Evolutionary conservation across 2,329 filamentous ascomycete species (phyloP).

Genomic region (Fusarium secorum): DNA sequence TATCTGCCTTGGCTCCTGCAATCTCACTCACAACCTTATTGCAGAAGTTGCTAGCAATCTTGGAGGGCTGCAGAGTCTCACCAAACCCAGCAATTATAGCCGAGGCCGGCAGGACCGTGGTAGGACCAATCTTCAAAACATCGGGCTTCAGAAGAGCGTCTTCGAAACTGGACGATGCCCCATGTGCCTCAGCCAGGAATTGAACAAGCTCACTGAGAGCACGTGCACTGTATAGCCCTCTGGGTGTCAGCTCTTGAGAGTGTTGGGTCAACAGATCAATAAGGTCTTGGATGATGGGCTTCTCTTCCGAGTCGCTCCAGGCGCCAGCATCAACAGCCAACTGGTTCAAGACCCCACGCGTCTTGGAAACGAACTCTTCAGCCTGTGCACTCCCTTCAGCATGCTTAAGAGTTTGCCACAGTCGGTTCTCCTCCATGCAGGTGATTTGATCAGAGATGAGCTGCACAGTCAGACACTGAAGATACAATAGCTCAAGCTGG

Average conservation of each 20-base stretch:
- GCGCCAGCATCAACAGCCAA: constrained; percentile 45
- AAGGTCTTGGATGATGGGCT: constrained; percentile 53
- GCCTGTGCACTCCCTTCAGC: constrained; percentile 50
- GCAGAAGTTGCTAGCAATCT: constrained; percentile 60
- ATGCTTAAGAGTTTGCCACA: constrained; percentile 56
- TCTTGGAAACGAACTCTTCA: constrained; percentile 54
- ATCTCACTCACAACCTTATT: constrained; percentile 69
- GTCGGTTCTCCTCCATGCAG: constrained; percentile 51
- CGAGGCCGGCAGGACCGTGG: constrained; percentile 57
- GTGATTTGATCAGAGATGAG: constrained; percentile 64
- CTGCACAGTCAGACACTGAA: constrained; percentile 59
- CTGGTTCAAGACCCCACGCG: constrained; percentile 49
- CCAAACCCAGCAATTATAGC: constrained; percentile 63
- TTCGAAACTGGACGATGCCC: constrained; percentile 55
- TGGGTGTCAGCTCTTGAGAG: constrained; percentile 52
- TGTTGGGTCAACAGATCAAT: constrained; percentile 55
- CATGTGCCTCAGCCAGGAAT: constrained; percentile 56
- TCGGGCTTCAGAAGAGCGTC: constrained; percentile 56
- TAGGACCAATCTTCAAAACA: constrained; percentile 55
- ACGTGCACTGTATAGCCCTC: constrained; percentile 62
- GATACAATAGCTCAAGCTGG: constrained; percentile 60
- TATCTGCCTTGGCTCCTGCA: constrained; percentile 55
- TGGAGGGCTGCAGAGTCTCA: constrained; percentile 58
- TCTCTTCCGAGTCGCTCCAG: constrained; percentile 50
- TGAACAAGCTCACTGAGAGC: constrained; percentile 60